A percentile compares a stretch with the other conserved stretches of the same genome.
These are phyloP conservation scores for Rubus idaeus DNA, from an alignment of 306 rosid species.

Conservation along the genomic window DNA sequence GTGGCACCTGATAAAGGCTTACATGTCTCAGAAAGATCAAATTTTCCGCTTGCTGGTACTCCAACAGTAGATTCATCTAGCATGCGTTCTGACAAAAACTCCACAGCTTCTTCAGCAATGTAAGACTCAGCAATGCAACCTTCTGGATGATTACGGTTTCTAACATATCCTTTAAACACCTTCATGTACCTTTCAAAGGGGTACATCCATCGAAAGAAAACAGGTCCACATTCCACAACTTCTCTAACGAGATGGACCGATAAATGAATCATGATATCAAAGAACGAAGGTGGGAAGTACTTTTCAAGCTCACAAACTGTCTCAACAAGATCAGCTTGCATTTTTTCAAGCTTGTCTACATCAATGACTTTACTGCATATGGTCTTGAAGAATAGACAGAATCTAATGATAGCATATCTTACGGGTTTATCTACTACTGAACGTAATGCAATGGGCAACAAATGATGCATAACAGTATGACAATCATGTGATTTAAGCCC, in stretches of 20 bases:
- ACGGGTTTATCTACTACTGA: no score
- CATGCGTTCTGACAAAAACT: background rate
- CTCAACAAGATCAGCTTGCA: background rate
- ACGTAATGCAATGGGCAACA: no score
- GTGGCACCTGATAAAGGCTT: background rate
- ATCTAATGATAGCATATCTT: background rate
- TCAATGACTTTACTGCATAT: background rate
- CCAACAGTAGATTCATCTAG: background rate
- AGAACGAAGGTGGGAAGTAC: background rate
- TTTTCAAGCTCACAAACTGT: background rate
- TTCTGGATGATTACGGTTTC: background rate
- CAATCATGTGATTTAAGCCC: no score
- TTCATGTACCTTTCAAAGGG: slow-evolving; percentile 6
- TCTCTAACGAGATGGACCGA: background rate
- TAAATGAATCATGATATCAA: background rate
- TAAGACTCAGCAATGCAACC: no score
- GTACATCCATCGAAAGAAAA: slow-evolving; percentile 3
- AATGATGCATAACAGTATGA: no score
- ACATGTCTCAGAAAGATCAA: background rate
- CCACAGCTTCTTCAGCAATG: background rate
- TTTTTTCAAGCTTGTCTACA: background rate
- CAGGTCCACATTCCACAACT: background rate
- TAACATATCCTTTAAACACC: background rate
- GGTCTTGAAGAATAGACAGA: background rate
- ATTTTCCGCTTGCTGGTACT: background rate